Base-by-base conservation (phyloP, 352 stramenopile genomes). In the Pythium rishiriense region DNA sequence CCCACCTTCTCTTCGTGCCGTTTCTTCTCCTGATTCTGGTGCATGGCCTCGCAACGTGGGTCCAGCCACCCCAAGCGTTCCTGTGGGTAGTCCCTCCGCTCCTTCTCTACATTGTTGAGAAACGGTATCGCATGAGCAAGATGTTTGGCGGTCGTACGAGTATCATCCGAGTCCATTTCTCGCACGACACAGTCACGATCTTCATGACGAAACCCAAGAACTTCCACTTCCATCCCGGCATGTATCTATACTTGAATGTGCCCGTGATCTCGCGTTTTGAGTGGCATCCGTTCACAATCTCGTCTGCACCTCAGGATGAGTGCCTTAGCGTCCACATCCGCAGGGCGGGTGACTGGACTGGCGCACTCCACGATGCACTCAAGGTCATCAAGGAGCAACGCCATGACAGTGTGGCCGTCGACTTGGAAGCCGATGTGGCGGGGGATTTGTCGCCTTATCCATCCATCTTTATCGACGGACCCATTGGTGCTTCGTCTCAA, bases 211-310 rank as follows among this genome's bases (percentile, higher is more conserved):
- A 89, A 39, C 79, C 83, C 0, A 73, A 62, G 22, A 68, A 64
- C 3, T 90, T 90, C 39, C 65, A 79, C 6, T 90, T 85, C 64
- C 60, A 79, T 41, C 78, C 83, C 4, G 81, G 83, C 4, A 90
- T 91, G 83, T 97, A 97, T 65, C 76, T 90, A 31, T 96, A 87
- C 58, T 47, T 97, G 19, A 91, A 96, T 49, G 73, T 97, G 15
- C 87, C 88, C 1, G 49, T 74, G 19, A 78, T 97, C 63, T 92
- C 85, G 9, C 65, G 76, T 42, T 80, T 81, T 31, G 79, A 96
- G 72, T 96, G 88, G 88, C 90, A 97, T 74, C 88, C 90, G 31
- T 97, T 96, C 67, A 96, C 84, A 31, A 83, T 97, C 56, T 93
- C 86, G n/a, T 93, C 82, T 4, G 86, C 85, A 0, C 88, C 88